Conservation (phyloP, 345 rosid species). For the Turnera subulata region DNA sequence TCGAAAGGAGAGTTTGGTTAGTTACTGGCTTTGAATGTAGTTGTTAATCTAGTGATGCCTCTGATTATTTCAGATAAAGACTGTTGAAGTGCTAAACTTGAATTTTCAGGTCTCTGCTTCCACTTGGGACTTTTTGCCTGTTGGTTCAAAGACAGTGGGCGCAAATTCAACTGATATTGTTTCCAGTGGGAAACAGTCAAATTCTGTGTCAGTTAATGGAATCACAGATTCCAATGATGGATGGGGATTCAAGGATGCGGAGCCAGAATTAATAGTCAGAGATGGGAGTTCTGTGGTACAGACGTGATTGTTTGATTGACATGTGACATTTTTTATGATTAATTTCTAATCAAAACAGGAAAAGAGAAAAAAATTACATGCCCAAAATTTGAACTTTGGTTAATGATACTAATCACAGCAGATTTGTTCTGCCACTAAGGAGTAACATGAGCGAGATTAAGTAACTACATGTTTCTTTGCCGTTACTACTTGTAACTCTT, state of each 20-base stretch:
- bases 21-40: background rate
- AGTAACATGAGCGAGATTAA: too few relatives aligned
- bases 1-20: background rate
- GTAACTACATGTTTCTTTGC: too few relatives aligned
- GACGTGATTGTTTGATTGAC: background rate
- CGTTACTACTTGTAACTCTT: too few relatives aligned
- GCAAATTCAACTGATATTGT: background rate
- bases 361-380: background rate
- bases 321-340: background rate
- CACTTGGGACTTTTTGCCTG: background rate
- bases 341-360: background rate
- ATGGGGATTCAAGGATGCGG: conserved; percentile 44
- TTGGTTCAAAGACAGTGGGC: background rate
- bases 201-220: background rate
- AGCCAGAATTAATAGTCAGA: conserved; percentile 7
- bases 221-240: conserved; percentile 23
- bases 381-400: background rate
- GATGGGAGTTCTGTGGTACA: conserved; percentile 28
- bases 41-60: background rate
- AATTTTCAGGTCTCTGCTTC: background rate
- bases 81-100: background rate
- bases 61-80: conserved; percentile 5
- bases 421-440: too few relatives aligned
- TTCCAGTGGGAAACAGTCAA: background rate
- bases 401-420: too few relatives aligned